Evolutionary conservation across 345 rosid genomes (phyloP).

Genomic region (Populus deltoides): DNA sequence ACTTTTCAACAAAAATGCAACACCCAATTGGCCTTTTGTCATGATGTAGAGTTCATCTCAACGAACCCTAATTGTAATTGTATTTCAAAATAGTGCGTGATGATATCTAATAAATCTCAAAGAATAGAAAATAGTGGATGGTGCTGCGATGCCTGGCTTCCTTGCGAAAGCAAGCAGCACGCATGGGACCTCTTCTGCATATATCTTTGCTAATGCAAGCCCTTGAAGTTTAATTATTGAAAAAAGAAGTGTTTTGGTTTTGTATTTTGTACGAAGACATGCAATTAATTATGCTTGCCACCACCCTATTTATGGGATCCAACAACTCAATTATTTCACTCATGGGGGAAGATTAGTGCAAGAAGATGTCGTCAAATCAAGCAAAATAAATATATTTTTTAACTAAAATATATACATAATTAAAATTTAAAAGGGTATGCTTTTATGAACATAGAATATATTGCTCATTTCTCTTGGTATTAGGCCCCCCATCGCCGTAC

Average conservation of each 20-base stretch:
- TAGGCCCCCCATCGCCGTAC: background rate
- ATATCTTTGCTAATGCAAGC: no score
- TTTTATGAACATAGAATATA: background rate
- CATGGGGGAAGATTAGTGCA: background rate
- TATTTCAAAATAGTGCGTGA: background rate
- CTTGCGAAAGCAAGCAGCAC: no score
- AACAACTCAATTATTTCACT: slow-evolving; percentile 9
- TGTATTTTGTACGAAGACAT: background rate
- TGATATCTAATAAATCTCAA: background rate
- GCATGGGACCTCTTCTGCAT: no score
- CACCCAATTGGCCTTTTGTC: no score
- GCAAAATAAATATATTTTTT: no score
- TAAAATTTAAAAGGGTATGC: no score
- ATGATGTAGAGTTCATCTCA: background rate
- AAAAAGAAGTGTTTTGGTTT: no score
- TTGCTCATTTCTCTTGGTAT: background rate
- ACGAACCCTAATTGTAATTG: background rate
- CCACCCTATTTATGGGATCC: slow-evolving; percentile 3
- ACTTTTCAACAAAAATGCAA: no score
- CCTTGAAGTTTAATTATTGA: no score
- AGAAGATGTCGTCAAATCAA: no score
- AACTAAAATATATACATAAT: no score
- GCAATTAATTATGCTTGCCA: background rate
- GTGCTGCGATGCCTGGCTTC: background rate
- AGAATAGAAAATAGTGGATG: background rate